Percentiles rank a stretch among this genome's conserved stretches.
Evolutionary conservation across 2,329 filamentous ascomycete genomes (phyloP).

Genomic region (Spiromastix sp.): DNA sequence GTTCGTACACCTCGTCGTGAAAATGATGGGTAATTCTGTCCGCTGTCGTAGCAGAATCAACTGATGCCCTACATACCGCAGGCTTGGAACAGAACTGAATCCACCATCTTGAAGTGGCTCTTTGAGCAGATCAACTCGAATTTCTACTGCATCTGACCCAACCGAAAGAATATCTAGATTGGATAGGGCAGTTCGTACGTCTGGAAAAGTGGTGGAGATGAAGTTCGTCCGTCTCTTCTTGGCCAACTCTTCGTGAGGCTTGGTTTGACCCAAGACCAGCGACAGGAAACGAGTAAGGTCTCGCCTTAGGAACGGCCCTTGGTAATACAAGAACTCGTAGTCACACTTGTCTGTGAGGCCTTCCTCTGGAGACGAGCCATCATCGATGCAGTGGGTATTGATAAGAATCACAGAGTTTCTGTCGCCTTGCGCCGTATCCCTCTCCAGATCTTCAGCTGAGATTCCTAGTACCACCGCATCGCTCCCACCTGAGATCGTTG

Average conservation of each 20-base stretch:
- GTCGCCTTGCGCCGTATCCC: conserved; percentile 49
- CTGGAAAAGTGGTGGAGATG: conserved; percentile 80
- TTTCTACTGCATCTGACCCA: conserved; percentile 74
- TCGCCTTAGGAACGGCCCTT: conserved; percentile 59
- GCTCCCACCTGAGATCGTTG: conserved; percentile 44
- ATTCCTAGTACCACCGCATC: conserved; percentile 60
- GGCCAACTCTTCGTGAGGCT: conserved; percentile 60
- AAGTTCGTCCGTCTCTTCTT: conserved; percentile 69
- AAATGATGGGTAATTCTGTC: conserved; percentile 82
- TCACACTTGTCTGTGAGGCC: conserved; percentile 60
- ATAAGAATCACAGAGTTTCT: conserved; percentile 54
- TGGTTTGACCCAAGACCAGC: conserved; percentile 68
- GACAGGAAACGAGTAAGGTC: conserved; percentile 71
- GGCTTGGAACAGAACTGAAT: conserved; percentile 58
- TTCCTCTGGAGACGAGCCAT: conserved; percentile 58
- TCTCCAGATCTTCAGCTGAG: conserved; percentile 44
- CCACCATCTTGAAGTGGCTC: conserved; percentile 56
- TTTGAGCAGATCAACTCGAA: conserved; percentile 70
- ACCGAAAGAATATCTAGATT: conserved; percentile 83
- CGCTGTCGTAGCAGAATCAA: conserved; percentile 74
- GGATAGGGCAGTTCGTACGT: conserved; percentile 69
- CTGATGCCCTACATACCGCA: conserved; percentile 78
- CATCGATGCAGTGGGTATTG: conserved; percentile 65
- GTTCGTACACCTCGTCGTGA: conserved; percentile 69
- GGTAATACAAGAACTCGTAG: conserved; percentile 78